These are phyloP conservation scores for Coprinopsis sp. DNA, from an alignment of 768 basidiomycete species.

Conservation along the genomic window DNA sequence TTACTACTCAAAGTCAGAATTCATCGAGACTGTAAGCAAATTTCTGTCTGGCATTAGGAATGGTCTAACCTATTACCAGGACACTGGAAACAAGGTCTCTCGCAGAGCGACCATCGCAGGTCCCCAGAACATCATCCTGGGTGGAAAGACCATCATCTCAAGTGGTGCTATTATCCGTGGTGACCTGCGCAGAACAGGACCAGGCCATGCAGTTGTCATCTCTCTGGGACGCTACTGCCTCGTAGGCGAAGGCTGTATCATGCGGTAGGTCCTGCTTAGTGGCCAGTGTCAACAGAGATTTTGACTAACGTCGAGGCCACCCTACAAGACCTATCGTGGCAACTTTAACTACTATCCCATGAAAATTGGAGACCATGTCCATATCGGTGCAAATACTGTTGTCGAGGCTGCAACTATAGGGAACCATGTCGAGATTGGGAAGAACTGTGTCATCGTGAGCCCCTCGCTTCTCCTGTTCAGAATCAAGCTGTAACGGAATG, in stretches of 20 bases:
- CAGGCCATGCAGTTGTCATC: slow-evolving; percentile 91
- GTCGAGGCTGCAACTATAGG: slow-evolving; percentile 96
- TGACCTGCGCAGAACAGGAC: slow-evolving; percentile 83
- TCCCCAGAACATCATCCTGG: slow-evolving; percentile 94
- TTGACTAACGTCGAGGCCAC: slow-evolving; percentile 48
- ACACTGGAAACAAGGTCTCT: slow-evolving; percentile 95
- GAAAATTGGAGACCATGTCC: slow-evolving; percentile 94
- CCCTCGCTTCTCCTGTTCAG: not conserved
- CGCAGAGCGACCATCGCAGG: slow-evolving; percentile 88
- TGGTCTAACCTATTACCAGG: slow-evolving; percentile 40
- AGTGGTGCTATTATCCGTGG: slow-evolving; percentile 88
- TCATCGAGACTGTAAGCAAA: slow-evolving; percentile 75
- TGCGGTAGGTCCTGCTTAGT: slow-evolving; percentile 49
- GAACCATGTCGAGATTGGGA: slow-evolving; percentile 90
- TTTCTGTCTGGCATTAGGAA: not conserved
- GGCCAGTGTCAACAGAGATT: not conserved
- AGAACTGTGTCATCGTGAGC: slow-evolving; percentile 89
- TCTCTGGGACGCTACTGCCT: slow-evolving; percentile 91
- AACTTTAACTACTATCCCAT: slow-evolving; percentile 97
- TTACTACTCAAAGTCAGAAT: slow-evolving; percentile 78
- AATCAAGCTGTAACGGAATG: not conserved
- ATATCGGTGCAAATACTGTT: slow-evolving; percentile 84
- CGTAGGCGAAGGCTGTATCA: slow-evolving; percentile 83
- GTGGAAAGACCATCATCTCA: slow-evolving; percentile 95
- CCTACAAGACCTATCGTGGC: slow-evolving; percentile 85